A percentile compares a stretch with the other conserved stretches of the same genome.
Evolutionary conservation across 164 flowering plant genomes (phyloP).

Genomic region (Tetracentron sinense): DNA sequence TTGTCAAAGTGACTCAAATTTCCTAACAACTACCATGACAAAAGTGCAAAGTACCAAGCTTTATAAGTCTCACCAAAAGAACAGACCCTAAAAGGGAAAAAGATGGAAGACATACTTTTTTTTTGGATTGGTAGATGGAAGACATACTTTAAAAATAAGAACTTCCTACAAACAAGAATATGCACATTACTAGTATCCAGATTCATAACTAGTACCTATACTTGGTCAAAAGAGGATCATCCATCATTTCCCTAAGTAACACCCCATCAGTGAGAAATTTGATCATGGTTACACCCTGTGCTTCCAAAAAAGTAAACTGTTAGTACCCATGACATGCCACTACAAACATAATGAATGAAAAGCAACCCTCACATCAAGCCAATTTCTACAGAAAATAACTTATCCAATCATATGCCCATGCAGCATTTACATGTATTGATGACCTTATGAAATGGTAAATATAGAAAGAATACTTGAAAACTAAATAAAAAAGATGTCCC

Average conservation of each 20-base stretch:
- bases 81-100: too few species aligned
- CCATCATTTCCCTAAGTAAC: constrained; percentile 96
- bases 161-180: too few species aligned
- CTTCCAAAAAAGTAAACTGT: constrained; percentile 22
- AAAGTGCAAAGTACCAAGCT: too few species aligned
- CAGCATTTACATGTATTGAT: neutral
- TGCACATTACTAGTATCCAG: too few species aligned
- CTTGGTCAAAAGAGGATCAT: constrained; percentile 93
- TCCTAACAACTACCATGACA: too few species aligned
- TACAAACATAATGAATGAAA: neutral
- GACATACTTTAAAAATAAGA: too few species aligned
- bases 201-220: too few species aligned
- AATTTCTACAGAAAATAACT: neutral
- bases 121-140: too few species aligned
- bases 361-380: neutral
- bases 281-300: constrained; percentile 65
- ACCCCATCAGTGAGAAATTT: constrained; percentile 98
- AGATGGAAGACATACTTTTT: too few species aligned
- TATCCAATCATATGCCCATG: neutral
- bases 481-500: constrained; percentile 20
- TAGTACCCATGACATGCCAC: constrained; percentile 5
- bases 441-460: too few species aligned
- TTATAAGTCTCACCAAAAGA: too few species aligned
- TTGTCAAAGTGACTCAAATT: too few species aligned
- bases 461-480: neutral